Evolutionary conservation across 495 filamentous ascomycete genomes (phyloP).

Genomic region (Tuber borchii): DNA sequence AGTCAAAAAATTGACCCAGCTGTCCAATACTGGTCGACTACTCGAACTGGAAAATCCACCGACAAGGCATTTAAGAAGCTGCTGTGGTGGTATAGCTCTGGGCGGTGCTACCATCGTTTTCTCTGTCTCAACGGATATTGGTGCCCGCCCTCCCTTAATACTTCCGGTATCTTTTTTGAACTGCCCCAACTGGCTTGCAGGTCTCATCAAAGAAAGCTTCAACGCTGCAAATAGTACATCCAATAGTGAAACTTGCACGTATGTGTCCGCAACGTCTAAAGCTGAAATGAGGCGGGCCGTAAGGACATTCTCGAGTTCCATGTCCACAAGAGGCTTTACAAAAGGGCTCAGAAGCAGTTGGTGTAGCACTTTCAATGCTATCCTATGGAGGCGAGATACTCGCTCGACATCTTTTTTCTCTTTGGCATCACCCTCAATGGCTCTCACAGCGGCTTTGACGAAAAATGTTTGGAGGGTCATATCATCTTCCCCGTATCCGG

Average conservation of each 20-base stretch:
- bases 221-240: conserved; percentile 67
- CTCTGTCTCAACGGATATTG: conserved; percentile 15
- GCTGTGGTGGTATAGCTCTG: conserved; percentile 55
- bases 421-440: conserved; percentile 48
- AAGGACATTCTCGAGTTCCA: conserved; percentile 65
- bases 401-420: conserved; percentile 44
- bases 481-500: conserved; percentile 48
- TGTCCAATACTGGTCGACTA: conserved; percentile 73
- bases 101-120: conserved; percentile 44
- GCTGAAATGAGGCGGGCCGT: conserved; percentile 63
- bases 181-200: conserved; percentile 45
- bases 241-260: conserved; percentile 66
- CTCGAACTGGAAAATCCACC: conserved; percentile 69
- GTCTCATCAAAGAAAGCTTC: conserved; percentile 55
- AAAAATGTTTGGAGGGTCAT: conserved; percentile 58
- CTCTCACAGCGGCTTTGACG: conserved; percentile 53
- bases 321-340: conserved; percentile 56
- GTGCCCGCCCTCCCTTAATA: conserved; percentile 43
- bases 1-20: conserved; percentile 81
- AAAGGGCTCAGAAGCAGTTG: conserved; percentile 69
- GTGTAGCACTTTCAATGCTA: conserved; percentile 63
- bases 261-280: conserved; percentile 54
- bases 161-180: conserved; percentile 44
- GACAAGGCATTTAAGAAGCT: conserved; percentile 73
- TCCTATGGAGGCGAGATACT: conserved; percentile 59